These are phyloP conservation scores for Brassica carinata DNA, from an alignment of 345 rosid species.

Conservation along the genomic window DNA sequence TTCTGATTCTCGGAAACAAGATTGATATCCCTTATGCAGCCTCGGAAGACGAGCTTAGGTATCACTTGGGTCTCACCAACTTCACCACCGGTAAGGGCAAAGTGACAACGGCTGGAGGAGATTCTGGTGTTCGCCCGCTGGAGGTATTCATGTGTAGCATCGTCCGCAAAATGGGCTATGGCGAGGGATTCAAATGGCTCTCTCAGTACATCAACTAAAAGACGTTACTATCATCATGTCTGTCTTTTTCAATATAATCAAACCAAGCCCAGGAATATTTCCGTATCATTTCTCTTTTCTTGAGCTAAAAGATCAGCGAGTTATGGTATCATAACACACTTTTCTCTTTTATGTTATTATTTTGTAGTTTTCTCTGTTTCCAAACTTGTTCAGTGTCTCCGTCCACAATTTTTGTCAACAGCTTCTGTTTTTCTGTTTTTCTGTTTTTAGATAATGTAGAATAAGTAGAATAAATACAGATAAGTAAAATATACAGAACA, in stretches of 20 bases:
- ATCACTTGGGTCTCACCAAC: slow-evolving; percentile 64
- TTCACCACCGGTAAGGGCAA: slow-evolving; percentile 79
- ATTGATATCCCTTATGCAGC: slow-evolving; percentile 73
- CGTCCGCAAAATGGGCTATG: slow-evolving; percentile 77
- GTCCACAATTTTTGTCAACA: too few relatives aligned
- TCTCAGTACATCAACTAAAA: slow-evolving; percentile 69
- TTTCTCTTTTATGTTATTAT: too few relatives aligned
- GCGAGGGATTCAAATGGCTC: slow-evolving; percentile 78
- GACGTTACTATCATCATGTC: not conserved
- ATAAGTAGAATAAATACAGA: too few relatives aligned
- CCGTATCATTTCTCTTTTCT: too few relatives aligned
- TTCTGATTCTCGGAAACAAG: slow-evolving; percentile 72
- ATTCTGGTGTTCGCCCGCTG: slow-evolving; percentile 60
- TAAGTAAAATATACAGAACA: too few relatives aligned
- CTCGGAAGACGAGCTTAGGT: slow-evolving; percentile 69
- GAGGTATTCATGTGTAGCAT: slow-evolving; percentile 82
- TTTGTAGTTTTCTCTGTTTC: too few relatives aligned
- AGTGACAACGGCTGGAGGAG: slow-evolving; percentile 49
- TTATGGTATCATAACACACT: too few relatives aligned
- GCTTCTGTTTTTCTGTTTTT: too few relatives aligned
- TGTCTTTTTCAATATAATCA: slow-evolving; percentile 10
- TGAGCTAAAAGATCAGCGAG: too few relatives aligned
- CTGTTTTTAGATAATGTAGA: too few relatives aligned
- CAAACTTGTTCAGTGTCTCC: too few relatives aligned
- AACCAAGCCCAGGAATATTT: slow-evolving; percentile 26